Base-by-base conservation (phyloP, 345 rosid species). In the Erodium maritimum region DNA sequence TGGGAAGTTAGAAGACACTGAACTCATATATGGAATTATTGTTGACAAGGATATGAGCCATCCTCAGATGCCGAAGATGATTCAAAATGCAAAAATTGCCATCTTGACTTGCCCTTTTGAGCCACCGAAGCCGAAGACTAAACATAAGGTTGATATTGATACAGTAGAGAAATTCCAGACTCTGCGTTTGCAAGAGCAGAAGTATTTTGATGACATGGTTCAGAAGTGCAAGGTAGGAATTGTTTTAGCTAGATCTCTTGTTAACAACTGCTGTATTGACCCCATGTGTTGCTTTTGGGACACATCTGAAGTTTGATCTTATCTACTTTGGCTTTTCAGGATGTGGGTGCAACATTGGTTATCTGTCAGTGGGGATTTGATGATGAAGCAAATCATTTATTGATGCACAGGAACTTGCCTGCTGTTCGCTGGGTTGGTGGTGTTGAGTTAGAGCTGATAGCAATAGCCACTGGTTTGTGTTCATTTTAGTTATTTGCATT, bases 351-450 rank as follows among this genome's bases (percentile, higher is more conserved):
- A 42, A 87, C 99, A 16, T 66, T 93, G 73, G 99, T 93, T 55
- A 93, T 93, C 75, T 93, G 99, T 69, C 99, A 93, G 51, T 93
- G 99, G 99, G 99, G 97, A 33, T 93, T 93, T 21, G 99, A 93
- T 69, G 99, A 93, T 65, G 99, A 93, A 71, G 99, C 99, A 64
- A 93, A 93, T 68, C 99, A 93, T 81, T 71, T 93, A 34, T 67
- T 93, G 67, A 83, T 90, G 97, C 88, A 93, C 77, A 73, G 99
- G 75, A 78, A 90, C 69, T 75, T 93, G 69, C 99, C 99, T 67
- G 99, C 99, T 48, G 97, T 93, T 24, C 84, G 99, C 65, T 93
- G 99, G 99, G 99, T 93, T 25, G 99, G 99, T 62, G 97, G 99
- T 66, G 99, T 93, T 55, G 99, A 93, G 72, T 70, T 93, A 71